Evolutionary conservation across 2,329 filamentous ascomycete species (phyloP), one percentile per base, ranked within the genome.

Genomic region (Zymoseptoria brevis): DNA sequence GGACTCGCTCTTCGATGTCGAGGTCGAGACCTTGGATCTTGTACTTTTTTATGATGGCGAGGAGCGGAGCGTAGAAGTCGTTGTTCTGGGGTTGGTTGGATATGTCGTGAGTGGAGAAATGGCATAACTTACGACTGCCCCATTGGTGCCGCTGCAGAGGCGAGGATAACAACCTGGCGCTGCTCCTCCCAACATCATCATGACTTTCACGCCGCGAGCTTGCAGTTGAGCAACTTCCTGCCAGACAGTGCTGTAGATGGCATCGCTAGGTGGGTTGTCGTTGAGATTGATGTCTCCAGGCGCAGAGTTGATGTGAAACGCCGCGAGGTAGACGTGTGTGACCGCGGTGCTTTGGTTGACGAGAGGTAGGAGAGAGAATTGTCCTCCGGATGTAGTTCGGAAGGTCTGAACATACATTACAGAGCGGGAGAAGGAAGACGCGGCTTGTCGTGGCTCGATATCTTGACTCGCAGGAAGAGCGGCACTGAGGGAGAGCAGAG

Each of bases 121-220:
- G n/a, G 9, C 9, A 19, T n/a, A 11, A 61, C 62, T 52, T 22
- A 65, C 65, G 8, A 62, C 50, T 11, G 35, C 58, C 26, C 62
- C 62, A 19, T 63, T 59, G 2, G 57, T 22, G 19, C 62, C 61
- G 59, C 68, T 60, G 55, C 68, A 68, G 11, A 72, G 58, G n/a
- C 62, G 57, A 21, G 57, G 59, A 53, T 69, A 71, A 50, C 64
- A 66, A 19, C 69, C 68, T 30, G 57, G 53, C 3, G 68, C 68
- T n/a, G 68, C 67, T 50, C 69, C 69, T 8, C 69, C 69, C 13
- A 71, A 59, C 69, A 71, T 71, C 60, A 70, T 64, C 61, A 71
- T 65, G 11, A 71, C 68, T 58, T 69, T 70, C 22, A 71, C 63
- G 30, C 69, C 69, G 4, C 52, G 50, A 8, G 51, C 29, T 54